Percentiles rank a stretch among this genome's conserved stretches.
phyloP scores from a whole-genome alignment of 1,284 basidiomycete genomes.

The Puccinia polysora region DNA sequence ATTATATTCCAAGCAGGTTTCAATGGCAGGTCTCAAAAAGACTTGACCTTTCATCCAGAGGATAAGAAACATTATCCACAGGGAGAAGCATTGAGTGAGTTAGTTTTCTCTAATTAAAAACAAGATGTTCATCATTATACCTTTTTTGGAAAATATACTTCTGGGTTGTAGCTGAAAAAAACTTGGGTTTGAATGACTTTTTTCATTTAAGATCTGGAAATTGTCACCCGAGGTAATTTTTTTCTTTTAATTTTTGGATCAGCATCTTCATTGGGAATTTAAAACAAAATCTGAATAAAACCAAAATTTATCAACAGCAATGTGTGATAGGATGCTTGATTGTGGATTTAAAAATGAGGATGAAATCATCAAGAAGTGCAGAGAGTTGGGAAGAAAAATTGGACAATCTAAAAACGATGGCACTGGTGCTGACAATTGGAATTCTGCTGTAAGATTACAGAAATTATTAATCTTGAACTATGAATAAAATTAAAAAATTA shows the following conservation, averaged over 20 bases:
- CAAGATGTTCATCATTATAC: background rate
- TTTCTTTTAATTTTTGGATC: too few relatives aligned
- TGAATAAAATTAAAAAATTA: too few relatives aligned
- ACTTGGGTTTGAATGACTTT: background rate
- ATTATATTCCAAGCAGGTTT: conserved; percentile 10
- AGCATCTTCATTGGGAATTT: background rate
- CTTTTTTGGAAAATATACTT: background rate
- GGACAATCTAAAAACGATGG: conserved; percentile 16
- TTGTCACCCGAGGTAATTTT: conserved; percentile 18
- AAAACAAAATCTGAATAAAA: background rate
- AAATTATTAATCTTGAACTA: too few relatives aligned
- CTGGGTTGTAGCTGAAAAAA: background rate
- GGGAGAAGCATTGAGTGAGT: conserved; percentile 7
- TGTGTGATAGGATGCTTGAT: conserved; percentile 13
- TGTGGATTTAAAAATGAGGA: conserved; percentile 2
- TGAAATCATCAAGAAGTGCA: conserved; percentile 2
- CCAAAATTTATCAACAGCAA: background rate
- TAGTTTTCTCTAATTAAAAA: too few relatives aligned
- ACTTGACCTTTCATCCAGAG: conserved; percentile 1
- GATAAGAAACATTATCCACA: background rate
- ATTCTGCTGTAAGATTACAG: conserved; percentile 20
- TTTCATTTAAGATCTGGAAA: conserved; percentile 6
- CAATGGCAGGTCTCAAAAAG: background rate
- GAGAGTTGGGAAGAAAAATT: background rate
- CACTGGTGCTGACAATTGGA: conserved; percentile 31